phyloP scores from a whole-genome alignment of 345 rosid genomes.

The Turritis glabra region DNA sequence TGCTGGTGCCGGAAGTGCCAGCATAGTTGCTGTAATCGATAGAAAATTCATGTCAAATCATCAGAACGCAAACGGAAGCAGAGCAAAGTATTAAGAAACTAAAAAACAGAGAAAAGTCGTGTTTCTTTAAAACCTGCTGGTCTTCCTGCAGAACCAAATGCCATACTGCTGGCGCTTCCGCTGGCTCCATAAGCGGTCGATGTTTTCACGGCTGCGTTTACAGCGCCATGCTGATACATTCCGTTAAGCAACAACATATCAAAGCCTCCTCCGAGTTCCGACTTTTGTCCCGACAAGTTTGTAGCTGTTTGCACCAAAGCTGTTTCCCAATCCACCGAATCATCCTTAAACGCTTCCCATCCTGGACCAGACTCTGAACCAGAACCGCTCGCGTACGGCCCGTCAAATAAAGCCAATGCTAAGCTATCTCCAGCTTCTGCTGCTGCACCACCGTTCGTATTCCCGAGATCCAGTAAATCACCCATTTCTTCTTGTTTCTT shows the following conservation, averaged over 20 bases:
- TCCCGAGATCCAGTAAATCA: constrained; percentile 62
- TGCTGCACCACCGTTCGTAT: constrained; percentile 34
- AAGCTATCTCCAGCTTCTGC: constrained; percentile 50
- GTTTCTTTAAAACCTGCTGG: constrained; percentile 41
- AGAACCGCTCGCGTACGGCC: constrained; percentile 26
- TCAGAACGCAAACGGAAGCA: background rate
- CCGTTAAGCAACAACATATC: constrained; percentile 45
- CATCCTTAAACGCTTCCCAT: constrained; percentile 74
- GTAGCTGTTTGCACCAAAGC: constrained; percentile 71
- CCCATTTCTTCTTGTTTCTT: constrained; percentile 36
- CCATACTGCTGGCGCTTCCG: constrained; percentile 74
- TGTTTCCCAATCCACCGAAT: constrained; percentile 70
- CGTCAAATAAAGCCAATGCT: constrained; percentile 71
- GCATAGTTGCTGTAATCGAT: constrained; percentile 38
- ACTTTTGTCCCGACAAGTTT: constrained; percentile 43
- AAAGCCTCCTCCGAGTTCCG: constrained; percentile 43
- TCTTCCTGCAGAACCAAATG: constrained; percentile 55
- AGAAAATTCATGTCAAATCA: constrained; percentile 7
- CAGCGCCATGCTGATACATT: constrained; percentile 43
- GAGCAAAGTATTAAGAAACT: background rate
- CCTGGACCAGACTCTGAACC: constrained; percentile 32
- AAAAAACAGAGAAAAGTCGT: background rate
- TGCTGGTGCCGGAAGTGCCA: constrained; percentile 57
- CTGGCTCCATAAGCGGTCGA: constrained; percentile 38
- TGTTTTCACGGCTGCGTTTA: constrained; percentile 23